Evolutionary conservation across 176 grass and related monocot species (phyloP).

Genomic region (Saccharum spontaneum): DNA sequence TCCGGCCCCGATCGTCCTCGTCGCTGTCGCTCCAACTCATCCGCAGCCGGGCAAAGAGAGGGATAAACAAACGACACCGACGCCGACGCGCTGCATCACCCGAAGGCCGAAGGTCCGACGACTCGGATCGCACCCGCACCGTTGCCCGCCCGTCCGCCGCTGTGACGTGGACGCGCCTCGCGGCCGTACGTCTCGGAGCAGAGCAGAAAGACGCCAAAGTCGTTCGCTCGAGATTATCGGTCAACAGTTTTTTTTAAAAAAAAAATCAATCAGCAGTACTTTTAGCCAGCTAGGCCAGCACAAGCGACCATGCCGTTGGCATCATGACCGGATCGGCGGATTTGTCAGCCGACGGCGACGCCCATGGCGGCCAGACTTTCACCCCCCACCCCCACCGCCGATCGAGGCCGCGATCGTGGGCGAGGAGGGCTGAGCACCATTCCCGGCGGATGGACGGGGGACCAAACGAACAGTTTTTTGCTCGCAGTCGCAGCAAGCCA

Average conservation of each 20-base stretch:
- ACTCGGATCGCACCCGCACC: background rate
- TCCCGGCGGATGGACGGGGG: background rate
- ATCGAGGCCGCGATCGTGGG: background rate
- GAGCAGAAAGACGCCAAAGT: background rate
- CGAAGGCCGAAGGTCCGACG: background rate
- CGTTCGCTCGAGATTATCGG: no score
- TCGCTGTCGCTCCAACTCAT: constrained; percentile 13
- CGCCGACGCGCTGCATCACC: background rate
- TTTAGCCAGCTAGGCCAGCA: no score
- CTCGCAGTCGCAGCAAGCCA: background rate
- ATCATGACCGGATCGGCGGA: constrained; percentile 17
- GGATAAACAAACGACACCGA: background rate
- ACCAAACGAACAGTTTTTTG: background rate
- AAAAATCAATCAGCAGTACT: no score
- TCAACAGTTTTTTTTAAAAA: no score
- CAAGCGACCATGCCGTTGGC: no score
- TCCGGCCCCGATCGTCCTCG: background rate
- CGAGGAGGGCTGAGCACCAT: background rate
- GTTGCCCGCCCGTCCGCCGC: background rate
- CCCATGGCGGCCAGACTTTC: background rate
- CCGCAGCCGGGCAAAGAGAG: background rate
- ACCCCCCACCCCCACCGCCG: background rate
- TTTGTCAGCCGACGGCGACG: constrained; percentile 29
- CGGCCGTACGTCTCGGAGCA: background rate
- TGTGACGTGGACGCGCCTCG: background rate